Conservation (phyloP, 176 grass and related monocot genomes). For the Pontederia paniculata region DNA sequence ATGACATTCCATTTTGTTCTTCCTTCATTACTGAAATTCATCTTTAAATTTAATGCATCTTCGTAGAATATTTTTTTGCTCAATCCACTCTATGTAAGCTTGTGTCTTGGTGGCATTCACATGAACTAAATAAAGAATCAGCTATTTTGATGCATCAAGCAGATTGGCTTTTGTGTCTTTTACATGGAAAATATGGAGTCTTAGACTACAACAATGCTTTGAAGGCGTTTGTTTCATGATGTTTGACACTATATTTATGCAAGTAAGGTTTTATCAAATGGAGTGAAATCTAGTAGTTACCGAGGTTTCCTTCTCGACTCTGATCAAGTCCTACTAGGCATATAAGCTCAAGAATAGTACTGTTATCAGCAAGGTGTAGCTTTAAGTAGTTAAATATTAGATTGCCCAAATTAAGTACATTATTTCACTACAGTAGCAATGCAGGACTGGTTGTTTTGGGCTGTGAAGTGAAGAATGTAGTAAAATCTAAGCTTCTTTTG, state of each 20-base stretch:
- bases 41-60: no score
- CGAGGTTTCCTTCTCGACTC: no score
- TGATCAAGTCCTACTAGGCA: no score
- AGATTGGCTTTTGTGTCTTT: conserved; percentile 81
- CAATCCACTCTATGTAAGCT: conserved; percentile 72
- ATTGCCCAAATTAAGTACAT: no score
- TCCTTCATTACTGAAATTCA: not conserved
- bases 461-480: no score
- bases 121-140: conserved; percentile 3
- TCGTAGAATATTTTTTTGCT: not conserved
- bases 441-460: no score
- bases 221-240: conserved; percentile 28
- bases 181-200: conserved; percentile 53
- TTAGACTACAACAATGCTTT: conserved; percentile 82
- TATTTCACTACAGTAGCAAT: no score
- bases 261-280: not conserved
- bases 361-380: no score
- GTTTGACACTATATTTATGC: not conserved
- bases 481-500: no score
- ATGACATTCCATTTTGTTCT: not conserved
- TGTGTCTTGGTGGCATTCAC: conserved; percentile 59
- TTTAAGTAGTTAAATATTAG: no score
- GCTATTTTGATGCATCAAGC: conserved; percentile 82
- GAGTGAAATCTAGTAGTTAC: no score
- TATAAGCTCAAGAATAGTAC: no score